Conservation (phyloP, 2,329 filamentous ascomycete species). For the Aspergillus alliaceus region DNA sequence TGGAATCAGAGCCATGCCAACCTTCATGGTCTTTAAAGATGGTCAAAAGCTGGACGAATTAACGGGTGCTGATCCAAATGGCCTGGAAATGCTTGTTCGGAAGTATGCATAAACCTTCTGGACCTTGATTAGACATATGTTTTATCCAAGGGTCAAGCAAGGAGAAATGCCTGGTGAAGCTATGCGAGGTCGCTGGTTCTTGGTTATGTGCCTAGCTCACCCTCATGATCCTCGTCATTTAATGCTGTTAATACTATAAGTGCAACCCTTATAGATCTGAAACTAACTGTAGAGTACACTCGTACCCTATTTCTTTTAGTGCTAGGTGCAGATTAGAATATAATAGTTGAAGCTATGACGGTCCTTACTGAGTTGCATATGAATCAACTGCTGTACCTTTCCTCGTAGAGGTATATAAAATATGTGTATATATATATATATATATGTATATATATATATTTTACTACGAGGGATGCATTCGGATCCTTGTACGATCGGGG, state of each 20-base stretch:
- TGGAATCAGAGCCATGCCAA: background rate
- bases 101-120: background rate
- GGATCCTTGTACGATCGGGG: too few species aligned
- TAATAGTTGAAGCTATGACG: too few species aligned
- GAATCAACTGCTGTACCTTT: too few species aligned
- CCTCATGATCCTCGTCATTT: background rate
- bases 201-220: background rate
- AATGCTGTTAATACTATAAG: background rate
- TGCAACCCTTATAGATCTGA: background rate
- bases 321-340: background rate
- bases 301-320: background rate
- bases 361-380: too few species aligned
- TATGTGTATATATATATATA: too few species aligned
- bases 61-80: rapidly evolving
- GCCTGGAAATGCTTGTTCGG: rapidly evolving
- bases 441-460: too few species aligned
- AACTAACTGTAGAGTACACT: background rate
- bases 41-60: background rate
- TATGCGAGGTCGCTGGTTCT: background rate
- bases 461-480: too few species aligned
- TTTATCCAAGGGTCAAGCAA: background rate
- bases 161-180: background rate
- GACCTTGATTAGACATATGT: background rate
- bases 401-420: too few species aligned
- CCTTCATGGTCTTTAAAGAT: background rate